Conservation (phyloP, 805 yeast genomes). For the Candida nemodendra region DNA sequence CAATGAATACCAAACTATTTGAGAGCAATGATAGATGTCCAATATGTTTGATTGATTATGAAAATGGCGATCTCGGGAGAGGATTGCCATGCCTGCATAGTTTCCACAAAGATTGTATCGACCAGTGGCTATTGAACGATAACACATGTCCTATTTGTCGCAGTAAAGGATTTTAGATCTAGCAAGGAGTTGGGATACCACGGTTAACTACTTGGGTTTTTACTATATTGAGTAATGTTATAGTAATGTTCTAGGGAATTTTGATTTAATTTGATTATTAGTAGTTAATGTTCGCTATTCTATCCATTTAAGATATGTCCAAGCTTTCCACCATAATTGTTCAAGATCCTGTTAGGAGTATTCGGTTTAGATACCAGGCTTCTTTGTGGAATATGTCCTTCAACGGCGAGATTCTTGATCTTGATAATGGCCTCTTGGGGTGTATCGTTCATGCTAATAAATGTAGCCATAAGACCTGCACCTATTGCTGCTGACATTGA, state of each 20-base stretch:
- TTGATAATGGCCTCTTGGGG: slow-evolving; percentile 34
- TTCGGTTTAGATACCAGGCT: slow-evolving; percentile 11
- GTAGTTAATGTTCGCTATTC: neutral
- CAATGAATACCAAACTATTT: slow-evolving; percentile 1
- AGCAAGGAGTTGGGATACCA: slow-evolving; percentile 2
- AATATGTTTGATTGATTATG: slow-evolving; percentile 52
- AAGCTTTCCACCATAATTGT: slow-evolving; percentile 22
- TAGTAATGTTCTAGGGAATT: neutral
- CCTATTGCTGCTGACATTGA: slow-evolving; percentile 48
- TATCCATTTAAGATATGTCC: slow-evolving; percentile 14
- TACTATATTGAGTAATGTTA: neutral
- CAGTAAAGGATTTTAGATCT: slow-evolving; percentile 34
- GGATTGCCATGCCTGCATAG: slow-evolving; percentile 47
- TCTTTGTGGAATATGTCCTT: slow-evolving; percentile 11
- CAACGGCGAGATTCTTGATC: slow-evolving; percentile 20
- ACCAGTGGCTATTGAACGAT: slow-evolving; percentile 52
- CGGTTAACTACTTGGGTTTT: neutral
- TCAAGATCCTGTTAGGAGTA: slow-evolving; percentile 23
- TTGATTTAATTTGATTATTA: neutral
- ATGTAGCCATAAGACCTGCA: slow-evolving; percentile 45
- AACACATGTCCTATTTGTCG: slow-evolving; percentile 62
- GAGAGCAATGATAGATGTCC: slow-evolving; percentile 41
- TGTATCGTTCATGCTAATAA: slow-evolving; percentile 40
- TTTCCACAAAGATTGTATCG: slow-evolving; percentile 57
- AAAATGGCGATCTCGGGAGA: slow-evolving; percentile 46